A percentile compares a stretch with the other conserved stretches of the same genome.
Evolutionary conservation across 2,329 filamentous ascomycete species (phyloP).

Genomic region (Colletotrichum sp.): DNA sequence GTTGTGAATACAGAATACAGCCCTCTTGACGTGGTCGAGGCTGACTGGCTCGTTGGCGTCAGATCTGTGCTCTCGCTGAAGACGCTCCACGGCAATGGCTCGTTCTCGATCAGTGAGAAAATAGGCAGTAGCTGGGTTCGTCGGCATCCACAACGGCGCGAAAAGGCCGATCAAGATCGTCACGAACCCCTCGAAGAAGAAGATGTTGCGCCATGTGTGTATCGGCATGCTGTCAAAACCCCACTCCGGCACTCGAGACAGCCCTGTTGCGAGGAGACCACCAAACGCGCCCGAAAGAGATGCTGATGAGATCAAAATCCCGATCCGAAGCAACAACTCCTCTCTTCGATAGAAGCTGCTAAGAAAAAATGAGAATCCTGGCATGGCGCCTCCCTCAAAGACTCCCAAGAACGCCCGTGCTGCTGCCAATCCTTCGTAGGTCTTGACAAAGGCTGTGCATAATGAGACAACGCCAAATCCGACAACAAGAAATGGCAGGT

Average conservation of each 20-base stretch:
- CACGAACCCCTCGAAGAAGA: constrained; percentile 66
- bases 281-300: constrained; percentile 64
- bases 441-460: constrained; percentile 57
- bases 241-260: constrained; percentile 57
- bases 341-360: constrained; percentile 61
- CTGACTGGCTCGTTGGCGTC: constrained; percentile 52
- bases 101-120: constrained; percentile 59
- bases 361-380: constrained; percentile 61
- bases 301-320: constrained; percentile 60
- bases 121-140: constrained; percentile 49
- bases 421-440: constrained; percentile 50
- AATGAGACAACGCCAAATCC: constrained; percentile 62
- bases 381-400: constrained; percentile 64
- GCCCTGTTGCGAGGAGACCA: constrained; percentile 58
- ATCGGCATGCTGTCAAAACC: constrained; percentile 47
- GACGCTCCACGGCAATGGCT: constrained; percentile 57
- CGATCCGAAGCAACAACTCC: constrained; percentile 60
- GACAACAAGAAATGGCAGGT: constrained; percentile 57
- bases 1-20: constrained; percentile 62
- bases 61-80: constrained; percentile 53
- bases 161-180: constrained; percentile 52
- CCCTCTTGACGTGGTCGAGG: constrained; percentile 52
- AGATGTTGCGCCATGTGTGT: constrained; percentile 63
- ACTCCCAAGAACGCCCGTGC: constrained; percentile 56
- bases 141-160: constrained; percentile 59